Percentiles rank a stretch among this genome's conserved stretches.
phyloP scores from a whole-genome alignment of 352 stramenopile species.

The Nothophytophthora sp. region DNA sequence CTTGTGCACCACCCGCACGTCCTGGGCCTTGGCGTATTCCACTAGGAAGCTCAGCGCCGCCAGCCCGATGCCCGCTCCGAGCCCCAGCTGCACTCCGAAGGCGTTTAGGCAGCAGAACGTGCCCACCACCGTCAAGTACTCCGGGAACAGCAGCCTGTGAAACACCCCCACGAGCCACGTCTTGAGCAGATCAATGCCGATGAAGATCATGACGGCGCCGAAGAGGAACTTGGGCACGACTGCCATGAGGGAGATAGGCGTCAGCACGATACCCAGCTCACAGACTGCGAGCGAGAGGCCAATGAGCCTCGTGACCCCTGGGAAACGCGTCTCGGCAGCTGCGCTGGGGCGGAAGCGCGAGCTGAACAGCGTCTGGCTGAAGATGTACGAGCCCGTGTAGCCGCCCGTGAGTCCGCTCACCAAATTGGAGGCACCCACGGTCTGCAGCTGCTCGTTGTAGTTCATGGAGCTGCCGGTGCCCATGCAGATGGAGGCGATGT shows the following conservation, averaged over 20 bases:
- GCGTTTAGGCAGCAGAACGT: conserved; percentile 93
- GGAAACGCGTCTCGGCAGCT: conserved; percentile 30
- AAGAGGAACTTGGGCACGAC: conserved; percentile 97
- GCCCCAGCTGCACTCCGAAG: conserved; percentile 91
- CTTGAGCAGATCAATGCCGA: conserved; percentile 94
- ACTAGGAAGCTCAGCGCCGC: conserved; percentile 85
- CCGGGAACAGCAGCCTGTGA: conserved; percentile 59
- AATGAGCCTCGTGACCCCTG: conserved; percentile 63
- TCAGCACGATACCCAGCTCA: conserved; percentile 63
- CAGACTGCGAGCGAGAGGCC: conserved; percentile 55
- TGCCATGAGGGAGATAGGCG: conserved; percentile 90
- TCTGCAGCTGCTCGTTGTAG: conserved; percentile 94
- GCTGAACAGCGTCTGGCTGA: conserved; percentile 93
- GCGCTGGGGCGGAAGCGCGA: conserved; percentile 56
- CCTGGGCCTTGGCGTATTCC: conserved; percentile 67
- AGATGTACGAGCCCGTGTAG: conserved; percentile 92
- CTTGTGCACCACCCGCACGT: conserved; percentile 56
- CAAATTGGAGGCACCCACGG: conserved; percentile 93
- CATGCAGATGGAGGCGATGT: conserved; percentile 96
- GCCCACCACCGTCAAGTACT: conserved; percentile 91
- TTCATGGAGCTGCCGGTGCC: conserved; percentile 91
- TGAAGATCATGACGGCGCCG: conserved; percentile 96
- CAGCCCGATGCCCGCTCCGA: conserved; percentile 42
- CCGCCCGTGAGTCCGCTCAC: conserved; percentile 86
- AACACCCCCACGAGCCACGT: conserved; percentile 67